A percentile compares a stretch with the other conserved stretches of the same genome.
phyloP scores from a whole-genome alignment of 2,329 filamentous ascomycete species.

The Escovopsis sp. region DNA sequence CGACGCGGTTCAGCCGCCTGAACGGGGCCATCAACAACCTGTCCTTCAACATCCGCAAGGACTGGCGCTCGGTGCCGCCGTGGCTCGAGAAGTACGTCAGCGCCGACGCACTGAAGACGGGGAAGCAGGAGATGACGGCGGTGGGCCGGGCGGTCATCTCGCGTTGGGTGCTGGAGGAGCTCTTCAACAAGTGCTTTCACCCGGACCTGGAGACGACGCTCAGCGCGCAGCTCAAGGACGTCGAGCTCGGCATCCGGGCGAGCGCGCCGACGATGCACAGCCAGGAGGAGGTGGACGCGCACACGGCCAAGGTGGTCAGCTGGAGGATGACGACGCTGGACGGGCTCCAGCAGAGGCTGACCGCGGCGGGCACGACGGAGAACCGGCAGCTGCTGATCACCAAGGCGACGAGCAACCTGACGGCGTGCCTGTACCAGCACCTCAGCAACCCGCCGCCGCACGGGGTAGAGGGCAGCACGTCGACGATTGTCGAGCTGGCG shows the following conservation, averaged over 20 bases:
- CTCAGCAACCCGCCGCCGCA: conserved; percentile 62
- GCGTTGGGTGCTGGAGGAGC: conserved; percentile 77
- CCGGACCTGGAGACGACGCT: conserved; percentile 66
- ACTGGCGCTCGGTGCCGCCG: conserved; percentile 67
- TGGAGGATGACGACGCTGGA: conserved; percentile 93
- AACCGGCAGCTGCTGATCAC: conserved; percentile 56
- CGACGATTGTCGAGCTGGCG: conserved; percentile 86
- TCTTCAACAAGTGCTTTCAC: conserved; percentile 88
- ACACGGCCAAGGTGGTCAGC: conserved; percentile 73
- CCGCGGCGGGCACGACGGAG: conserved; percentile 44
- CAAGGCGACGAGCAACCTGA: conserved; percentile 52
- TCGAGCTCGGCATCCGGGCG: conserved; percentile 75
- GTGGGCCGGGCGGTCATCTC: conserved; percentile 81
- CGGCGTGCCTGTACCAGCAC: conserved; percentile 55
- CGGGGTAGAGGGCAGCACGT: conserved; percentile 74
- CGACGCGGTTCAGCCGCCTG: conserved; percentile 73
- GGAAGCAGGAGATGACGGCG: conserved; percentile 96
- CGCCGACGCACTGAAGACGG: conserved; percentile 67
- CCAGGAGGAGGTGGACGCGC: conserved; percentile 77
- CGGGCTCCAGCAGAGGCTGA: conserved; percentile 59
- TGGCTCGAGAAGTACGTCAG: conserved; percentile 76
- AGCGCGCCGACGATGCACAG: conserved; percentile 60
- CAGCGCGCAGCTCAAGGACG: conserved; percentile 65
- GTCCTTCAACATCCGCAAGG: conserved; percentile 89
- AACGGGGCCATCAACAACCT: conserved; percentile 92